phyloP scores from a whole-genome alignment of 345 rosid genomes.

The Physaria fendleri region DNA sequence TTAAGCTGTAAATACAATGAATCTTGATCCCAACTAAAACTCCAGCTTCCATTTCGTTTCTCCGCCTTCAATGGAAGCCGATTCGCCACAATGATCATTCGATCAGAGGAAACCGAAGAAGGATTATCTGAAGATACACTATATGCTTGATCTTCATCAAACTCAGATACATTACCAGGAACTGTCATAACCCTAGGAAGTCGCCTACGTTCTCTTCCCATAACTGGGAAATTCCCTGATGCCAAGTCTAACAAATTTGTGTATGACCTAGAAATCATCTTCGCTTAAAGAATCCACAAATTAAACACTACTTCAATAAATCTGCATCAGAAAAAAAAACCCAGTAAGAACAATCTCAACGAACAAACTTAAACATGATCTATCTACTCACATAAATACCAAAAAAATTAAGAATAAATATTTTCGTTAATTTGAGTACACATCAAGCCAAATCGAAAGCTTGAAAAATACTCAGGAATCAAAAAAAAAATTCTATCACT shows the following conservation, averaged over 20 bases:
- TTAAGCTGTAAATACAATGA: conserved; percentile 32
- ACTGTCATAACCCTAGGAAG: conserved; percentile 36
- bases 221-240: conserved; percentile 35
- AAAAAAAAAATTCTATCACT: conserved; percentile 9
- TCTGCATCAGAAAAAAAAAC: conserved; percentile 21
- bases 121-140: conserved; percentile 34
- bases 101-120: conserved; percentile 30
- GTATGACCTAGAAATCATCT: conserved; percentile 37
- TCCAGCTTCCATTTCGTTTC: conserved; percentile 30
- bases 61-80: conserved; percentile 32
- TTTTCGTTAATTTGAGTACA: not conserved
- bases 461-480: conserved; percentile 2
- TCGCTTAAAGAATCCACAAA: not conserved
- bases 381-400: not conserved
- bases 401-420: not conserved
- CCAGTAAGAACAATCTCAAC: conserved; percentile 5
- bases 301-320: conserved; percentile 1
- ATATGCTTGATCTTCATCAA: conserved; percentile 33
- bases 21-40: conserved; percentile 35
- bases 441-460: conserved; percentile 17
- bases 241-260: conserved; percentile 32
- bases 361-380: conserved; percentile 18
- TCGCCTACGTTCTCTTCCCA: conserved; percentile 33
- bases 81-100: conserved; percentile 36
- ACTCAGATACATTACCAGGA: conserved; percentile 31